phyloP scores from a whole-genome alignment of 495 filamentous ascomycete genomes.

The Filosporella fistucella region DNA sequence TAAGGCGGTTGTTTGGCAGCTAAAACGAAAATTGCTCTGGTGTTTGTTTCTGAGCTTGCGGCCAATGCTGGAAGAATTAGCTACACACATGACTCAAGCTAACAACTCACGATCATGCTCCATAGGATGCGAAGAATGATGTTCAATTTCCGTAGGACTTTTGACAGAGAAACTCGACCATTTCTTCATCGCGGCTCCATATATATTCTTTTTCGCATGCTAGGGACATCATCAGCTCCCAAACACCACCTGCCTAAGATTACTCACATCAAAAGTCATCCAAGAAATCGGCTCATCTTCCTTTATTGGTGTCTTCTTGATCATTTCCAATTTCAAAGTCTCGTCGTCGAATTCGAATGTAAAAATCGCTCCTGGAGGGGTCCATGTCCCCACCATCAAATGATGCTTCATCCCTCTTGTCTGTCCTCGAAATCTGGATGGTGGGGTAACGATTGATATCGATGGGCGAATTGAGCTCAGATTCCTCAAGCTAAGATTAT shows the following conservation, averaged over 20 bases:
- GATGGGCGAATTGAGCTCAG: too few species aligned
- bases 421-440: too few species aligned
- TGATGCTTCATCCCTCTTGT: constrained; percentile 58
- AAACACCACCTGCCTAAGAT: background rate
- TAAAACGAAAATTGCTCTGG: constrained; percentile 80
- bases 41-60: constrained; percentile 64
- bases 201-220: constrained; percentile 76
- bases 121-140: constrained; percentile 69
- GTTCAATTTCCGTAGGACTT: constrained; percentile 72
- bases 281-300: constrained; percentile 82
- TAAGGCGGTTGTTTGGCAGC: constrained; percentile 72
- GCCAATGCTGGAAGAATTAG: constrained; percentile 51
- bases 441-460: too few species aligned
- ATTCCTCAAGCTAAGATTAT: too few species aligned
- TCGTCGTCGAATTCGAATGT: constrained; percentile 81
- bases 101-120: constrained; percentile 47
- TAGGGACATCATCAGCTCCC: too few species aligned
- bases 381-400: constrained; percentile 83
- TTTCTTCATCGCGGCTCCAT: constrained; percentile 85
- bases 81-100: constrained; percentile 8
- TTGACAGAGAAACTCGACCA: constrained; percentile 77
- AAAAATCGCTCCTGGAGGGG: constrained; percentile 78
- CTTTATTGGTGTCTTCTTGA: constrained; percentile 76
- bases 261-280: constrained; percentile 78
- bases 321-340: constrained; percentile 58